A percentile compares a stretch with the other conserved stretches of the same genome.
These are phyloP conservation scores for Nematocida sp. DNA, from an alignment of 371 early-diverging fungal species.

Conservation along the genomic window DNA sequence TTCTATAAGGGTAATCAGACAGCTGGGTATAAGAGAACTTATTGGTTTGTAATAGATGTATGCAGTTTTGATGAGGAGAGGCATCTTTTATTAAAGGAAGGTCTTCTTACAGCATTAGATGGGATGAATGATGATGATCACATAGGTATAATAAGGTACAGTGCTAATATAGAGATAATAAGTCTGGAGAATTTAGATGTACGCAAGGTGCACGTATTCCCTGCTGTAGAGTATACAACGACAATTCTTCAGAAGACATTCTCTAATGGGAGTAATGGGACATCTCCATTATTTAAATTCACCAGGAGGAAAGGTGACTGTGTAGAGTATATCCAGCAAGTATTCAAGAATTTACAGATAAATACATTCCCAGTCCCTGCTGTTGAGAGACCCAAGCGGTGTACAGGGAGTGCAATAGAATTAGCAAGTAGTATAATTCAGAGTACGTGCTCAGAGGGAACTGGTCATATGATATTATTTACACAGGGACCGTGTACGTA, in stretches of 20 bases:
- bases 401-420: conserved; percentile 91
- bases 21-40: conserved; percentile 83
- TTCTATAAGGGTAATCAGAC: conserved; percentile 81
- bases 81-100: conserved; percentile 86
- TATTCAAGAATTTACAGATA: conserved; percentile 85
- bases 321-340: conserved; percentile 85
- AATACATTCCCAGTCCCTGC: conserved; percentile 96
- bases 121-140: conserved; percentile 84
- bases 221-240: conserved; percentile 85
- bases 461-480: conserved; percentile 90
- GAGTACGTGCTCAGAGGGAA: conserved; percentile 73
- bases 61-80: conserved; percentile 83
- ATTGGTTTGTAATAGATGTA: conserved; percentile 93
- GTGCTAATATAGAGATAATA: conserved; percentile 81
- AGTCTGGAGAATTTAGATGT: conserved; percentile 78
- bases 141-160: conserved; percentile 91
- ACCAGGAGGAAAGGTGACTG: conserved; percentile 74
- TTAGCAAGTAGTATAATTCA: conserved; percentile 91
- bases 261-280: not conserved
- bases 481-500: conserved; percentile 93
- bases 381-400: conserved; percentile 86
- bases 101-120: conserved; percentile 81
- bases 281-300: conserved; percentile 71
- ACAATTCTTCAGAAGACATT: conserved; percentile 83
- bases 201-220: conserved; percentile 92